A percentile compares a stretch with the other conserved stretches of the same genome.
Conservation (phyloP, 768 basidiomycete species). For the Lyophyllum shimeji region DNA sequence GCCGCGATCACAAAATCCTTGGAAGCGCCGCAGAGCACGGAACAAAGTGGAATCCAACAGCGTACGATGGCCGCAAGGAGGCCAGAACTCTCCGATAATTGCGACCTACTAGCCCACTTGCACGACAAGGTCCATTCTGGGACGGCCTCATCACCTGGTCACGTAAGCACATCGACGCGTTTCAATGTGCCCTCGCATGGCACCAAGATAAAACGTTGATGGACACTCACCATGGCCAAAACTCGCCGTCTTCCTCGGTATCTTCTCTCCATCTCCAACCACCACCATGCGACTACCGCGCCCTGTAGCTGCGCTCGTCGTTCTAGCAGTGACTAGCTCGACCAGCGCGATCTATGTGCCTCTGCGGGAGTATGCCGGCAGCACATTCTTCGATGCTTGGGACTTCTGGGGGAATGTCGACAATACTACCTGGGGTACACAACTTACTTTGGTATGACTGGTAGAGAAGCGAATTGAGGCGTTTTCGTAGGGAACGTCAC, state of each 20-base stretch:
- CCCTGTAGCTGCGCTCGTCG: background rate
- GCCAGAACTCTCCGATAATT: too few relatives aligned
- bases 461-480: background rate
- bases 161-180: background rate
- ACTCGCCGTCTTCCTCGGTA: background rate
- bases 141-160: too few relatives aligned
- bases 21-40: too few relatives aligned
- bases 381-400: constrained; percentile 50
- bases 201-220: background rate
- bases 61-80: too few relatives aligned
- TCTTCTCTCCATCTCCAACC: background rate
- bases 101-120: too few relatives aligned
- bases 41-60: too few relatives aligned
- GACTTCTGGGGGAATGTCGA: constrained; percentile 47
- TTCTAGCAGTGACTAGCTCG: constrained; percentile 3
- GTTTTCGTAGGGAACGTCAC: constrained; percentile 37
- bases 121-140: too few relatives aligned
- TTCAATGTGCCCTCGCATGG: background rate
- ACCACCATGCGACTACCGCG: constrained; percentile 5
- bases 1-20: too few relatives aligned
- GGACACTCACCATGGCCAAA: constrained; percentile 8
- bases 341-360: constrained; percentile 30
- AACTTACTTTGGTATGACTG: background rate
- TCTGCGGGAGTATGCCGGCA: constrained; percentile 42
- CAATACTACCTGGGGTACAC: constrained; percentile 40